Conservation (phyloP, 2,329 filamentous ascomycete genomes). For the Arthrobotrys pseudoclavata region DNA sequence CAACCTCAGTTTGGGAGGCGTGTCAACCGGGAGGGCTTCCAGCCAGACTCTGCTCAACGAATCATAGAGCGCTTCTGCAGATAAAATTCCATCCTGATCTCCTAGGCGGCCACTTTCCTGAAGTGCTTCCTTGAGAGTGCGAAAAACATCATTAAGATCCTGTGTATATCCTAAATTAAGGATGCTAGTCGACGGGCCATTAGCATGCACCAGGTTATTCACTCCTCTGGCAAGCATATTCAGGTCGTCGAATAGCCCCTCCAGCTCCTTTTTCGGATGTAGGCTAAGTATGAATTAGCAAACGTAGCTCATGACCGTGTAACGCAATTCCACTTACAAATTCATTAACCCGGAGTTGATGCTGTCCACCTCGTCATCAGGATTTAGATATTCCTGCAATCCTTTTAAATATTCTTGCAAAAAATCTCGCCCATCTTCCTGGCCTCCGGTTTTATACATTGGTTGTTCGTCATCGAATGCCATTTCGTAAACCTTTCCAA, state of each 20-base stretch:
- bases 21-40: conserved; percentile 20
- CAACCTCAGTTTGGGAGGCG: conserved; percentile 38
- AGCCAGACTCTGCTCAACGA: conserved; percentile 40
- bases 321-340: conserved; percentile 22
- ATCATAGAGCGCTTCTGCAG: conserved; percentile 33
- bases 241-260: conserved; percentile 45
- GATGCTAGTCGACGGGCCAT: neutral
- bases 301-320: neutral
- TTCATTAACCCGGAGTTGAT: neutral
- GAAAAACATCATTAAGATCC: neutral
- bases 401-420: conserved; percentile 19
- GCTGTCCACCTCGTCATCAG: neutral
- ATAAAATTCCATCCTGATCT: no score
- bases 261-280: conserved; percentile 11
- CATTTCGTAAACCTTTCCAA: conserved; percentile 23
- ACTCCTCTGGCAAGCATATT: conserved; percentile 18
- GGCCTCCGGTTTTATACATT: conserved; percentile 23
- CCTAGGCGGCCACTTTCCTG: neutral
- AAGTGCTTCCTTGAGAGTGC: neutral
- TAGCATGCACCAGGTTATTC: neutral
- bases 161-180: conserved; percentile 9
- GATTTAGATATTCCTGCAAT: conserved; percentile 7
- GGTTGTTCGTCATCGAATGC: conserved; percentile 34
- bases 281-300: conserved; percentile 20
- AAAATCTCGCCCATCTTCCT: conserved; percentile 1